Conservation (phyloP, 371 early-diverging fungal species). For the Zancudomyces culisetae region DNA sequence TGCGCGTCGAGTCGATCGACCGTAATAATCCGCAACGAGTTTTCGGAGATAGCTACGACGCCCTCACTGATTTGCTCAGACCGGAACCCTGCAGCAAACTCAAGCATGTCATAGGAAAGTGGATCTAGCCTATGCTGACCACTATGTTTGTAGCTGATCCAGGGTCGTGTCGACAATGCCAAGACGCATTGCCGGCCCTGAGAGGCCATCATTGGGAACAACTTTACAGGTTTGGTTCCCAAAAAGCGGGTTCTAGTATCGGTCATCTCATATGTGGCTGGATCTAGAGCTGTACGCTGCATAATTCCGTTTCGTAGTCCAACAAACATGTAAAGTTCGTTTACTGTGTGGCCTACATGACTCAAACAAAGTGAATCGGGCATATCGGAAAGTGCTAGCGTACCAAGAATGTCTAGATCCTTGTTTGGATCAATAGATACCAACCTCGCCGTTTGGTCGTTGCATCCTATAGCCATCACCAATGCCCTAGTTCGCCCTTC, state of each 20-base stretch:
- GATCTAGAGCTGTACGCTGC: slow-evolving; percentile 60
- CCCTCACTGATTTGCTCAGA: slow-evolving; percentile 81
- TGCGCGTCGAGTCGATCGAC: slow-evolving; percentile 62
- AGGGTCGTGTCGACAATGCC: slow-evolving; percentile 70
- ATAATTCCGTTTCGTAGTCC: slow-evolving; percentile 69
- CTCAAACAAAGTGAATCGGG: slow-evolving; percentile 16
- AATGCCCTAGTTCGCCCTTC: slow-evolving; percentile 56
- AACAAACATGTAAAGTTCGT: slow-evolving; percentile 58
- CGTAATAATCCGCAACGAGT: slow-evolving; percentile 65
- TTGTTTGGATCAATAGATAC: slow-evolving; percentile 61
- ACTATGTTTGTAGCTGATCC: slow-evolving; percentile 73
- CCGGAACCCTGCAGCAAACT: slow-evolving; percentile 66
- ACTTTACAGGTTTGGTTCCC: slow-evolving; percentile 64
- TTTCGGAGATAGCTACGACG: slow-evolving; percentile 71
- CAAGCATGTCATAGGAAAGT: slow-evolving; percentile 52
- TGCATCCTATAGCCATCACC: slow-evolving; percentile 81
- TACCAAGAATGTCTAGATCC: slow-evolving; percentile 55
- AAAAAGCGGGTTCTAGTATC: slow-evolving; percentile 77
- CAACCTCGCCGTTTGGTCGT: slow-evolving; percentile 79
- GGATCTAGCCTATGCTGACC: slow-evolving; percentile 35
- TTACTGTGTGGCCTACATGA: slow-evolving; percentile 23
- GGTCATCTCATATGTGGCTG: slow-evolving; percentile 62
- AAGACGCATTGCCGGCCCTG: slow-evolving; percentile 28
- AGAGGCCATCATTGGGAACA: slow-evolving; percentile 30
- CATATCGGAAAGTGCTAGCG: slow-evolving; percentile 48